phyloP scores from a whole-genome alignment of 176 grass and related monocot genomes.

The Melocanna baccifera region DNA sequence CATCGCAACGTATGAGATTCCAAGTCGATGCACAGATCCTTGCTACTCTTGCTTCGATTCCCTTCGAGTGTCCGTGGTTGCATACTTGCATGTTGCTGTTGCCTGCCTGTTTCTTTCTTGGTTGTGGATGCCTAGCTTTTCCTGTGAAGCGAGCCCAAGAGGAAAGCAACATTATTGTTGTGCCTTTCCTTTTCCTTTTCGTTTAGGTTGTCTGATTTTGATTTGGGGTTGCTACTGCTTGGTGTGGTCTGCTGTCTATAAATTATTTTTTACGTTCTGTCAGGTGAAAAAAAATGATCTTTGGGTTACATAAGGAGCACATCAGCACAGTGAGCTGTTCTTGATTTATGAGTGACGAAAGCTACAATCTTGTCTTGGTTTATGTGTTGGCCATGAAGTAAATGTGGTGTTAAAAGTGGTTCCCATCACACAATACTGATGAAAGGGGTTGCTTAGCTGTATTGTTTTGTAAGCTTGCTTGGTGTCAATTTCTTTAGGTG shows the following conservation, averaged over 20 bases:
- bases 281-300: neutral
- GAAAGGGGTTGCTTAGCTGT: slow-evolving; percentile 52
- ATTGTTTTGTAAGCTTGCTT: slow-evolving; percentile 47
- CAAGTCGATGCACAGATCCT: slow-evolving; percentile 9
- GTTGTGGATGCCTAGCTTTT: slow-evolving; percentile 31
- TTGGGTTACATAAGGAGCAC: slow-evolving; percentile 3
- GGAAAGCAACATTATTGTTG: slow-evolving; percentile 40
- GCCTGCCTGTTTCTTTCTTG: slow-evolving; percentile 47
- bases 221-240: slow-evolving; percentile 27
- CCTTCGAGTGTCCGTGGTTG: neutral
- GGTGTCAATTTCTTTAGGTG: slow-evolving; percentile 22
- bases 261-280: neutral
- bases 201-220: slow-evolving; percentile 34
- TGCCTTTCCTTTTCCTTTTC: slow-evolving; percentile 29
- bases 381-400: slow-evolving; percentile 20
- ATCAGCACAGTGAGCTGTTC: neutral
- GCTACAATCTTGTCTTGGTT: slow-evolving; percentile 31
- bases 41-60: slow-evolving; percentile 28
- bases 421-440: slow-evolving; percentile 34
- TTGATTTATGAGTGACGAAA: slow-evolving; percentile 2
- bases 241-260: neutral
- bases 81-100: slow-evolving; percentile 39
- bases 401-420: slow-evolving; percentile 40
- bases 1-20: slow-evolving; percentile 2
- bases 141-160: slow-evolving; percentile 9